A percentile compares a stretch with the other conserved stretches of the same genome.
Evolutionary conservation across 2,329 filamentous ascomycete species (phyloP).

Genomic region (Paracamarosporium sp.): DNA sequence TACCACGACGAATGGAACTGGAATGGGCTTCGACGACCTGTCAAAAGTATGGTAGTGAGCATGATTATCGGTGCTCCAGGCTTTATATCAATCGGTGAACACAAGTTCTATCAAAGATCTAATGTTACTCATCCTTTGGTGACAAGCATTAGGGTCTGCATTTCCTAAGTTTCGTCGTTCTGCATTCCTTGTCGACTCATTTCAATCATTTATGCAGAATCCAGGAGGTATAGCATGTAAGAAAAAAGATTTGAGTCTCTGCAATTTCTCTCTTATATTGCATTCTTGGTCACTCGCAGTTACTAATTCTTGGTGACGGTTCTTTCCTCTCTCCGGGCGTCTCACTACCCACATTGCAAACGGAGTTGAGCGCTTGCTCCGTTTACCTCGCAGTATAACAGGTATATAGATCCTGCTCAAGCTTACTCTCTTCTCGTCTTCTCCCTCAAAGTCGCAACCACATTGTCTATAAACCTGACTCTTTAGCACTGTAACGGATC

Average conservation of each 20-base stretch:
- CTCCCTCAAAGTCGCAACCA: no score
- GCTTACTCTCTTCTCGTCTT: not conserved
- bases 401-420: not conserved
- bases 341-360: not conserved
- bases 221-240: no score
- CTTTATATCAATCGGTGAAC: no score
- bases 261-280: not conserved
- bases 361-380: not conserved
- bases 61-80: not conserved
- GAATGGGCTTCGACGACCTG: not conserved
- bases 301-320: not conserved
- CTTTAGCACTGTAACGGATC: not conserved
- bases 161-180: not conserved
- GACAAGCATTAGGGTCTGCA: no score
- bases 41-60: not conserved
- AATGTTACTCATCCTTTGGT: no score
- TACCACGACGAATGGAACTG: slow-evolving; percentile 1
- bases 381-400: not conserved
- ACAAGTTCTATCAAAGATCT: no score
- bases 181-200: not conserved
- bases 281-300: not conserved
- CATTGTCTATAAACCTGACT: no score
- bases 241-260: no score
- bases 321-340: not conserved
- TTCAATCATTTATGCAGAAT: not conserved